Conservation (phyloP, 2,329 filamentous ascomycete species). For the Stagonosporopsis rhizophila region DNA sequence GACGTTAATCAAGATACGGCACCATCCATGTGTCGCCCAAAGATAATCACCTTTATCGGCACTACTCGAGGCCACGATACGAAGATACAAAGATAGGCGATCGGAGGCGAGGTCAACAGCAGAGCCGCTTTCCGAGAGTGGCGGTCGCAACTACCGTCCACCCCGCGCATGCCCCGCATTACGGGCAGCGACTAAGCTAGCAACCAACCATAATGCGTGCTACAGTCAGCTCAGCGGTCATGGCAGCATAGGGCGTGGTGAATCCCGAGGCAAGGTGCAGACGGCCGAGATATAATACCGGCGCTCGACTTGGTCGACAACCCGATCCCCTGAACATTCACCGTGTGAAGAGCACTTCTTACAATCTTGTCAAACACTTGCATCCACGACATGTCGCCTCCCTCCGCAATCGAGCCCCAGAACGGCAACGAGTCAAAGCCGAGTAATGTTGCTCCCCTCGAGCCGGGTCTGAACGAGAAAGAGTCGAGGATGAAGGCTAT, state of each 20-base stretch:
- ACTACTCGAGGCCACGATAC: background rate
- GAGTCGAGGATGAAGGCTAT: conserved; percentile 35
- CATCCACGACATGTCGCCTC: conserved; percentile 34
- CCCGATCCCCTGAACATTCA: background rate
- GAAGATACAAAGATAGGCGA: background rate
- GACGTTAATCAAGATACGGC: background rate
- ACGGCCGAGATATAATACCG: background rate
- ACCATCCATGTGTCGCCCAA: background rate
- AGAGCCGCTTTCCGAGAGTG: conserved; percentile 9
- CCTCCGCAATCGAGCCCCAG: conserved; percentile 41
- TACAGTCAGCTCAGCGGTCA: conserved; percentile 9
- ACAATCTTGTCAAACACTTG: background rate
- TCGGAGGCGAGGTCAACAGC: background rate
- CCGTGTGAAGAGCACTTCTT: background rate
- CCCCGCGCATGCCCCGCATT: conserved; percentile 17
- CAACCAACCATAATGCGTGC: conserved; percentile 10
- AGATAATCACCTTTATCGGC: background rate
- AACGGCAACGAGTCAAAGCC: conserved; percentile 34
- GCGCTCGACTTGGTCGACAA: background rate
- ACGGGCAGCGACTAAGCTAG: background rate
- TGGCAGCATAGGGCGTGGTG: conserved; percentile 3
- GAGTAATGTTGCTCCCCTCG: conserved; percentile 39
- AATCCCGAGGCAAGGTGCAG: conserved; percentile 11
- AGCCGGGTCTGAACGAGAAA: conserved; percentile 41
- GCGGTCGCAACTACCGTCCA: conserved; percentile 10